These are phyloP conservation scores for Angomonas deanei DNA, from an alignment of 208 protist species.

Conservation along the genomic window DNA sequence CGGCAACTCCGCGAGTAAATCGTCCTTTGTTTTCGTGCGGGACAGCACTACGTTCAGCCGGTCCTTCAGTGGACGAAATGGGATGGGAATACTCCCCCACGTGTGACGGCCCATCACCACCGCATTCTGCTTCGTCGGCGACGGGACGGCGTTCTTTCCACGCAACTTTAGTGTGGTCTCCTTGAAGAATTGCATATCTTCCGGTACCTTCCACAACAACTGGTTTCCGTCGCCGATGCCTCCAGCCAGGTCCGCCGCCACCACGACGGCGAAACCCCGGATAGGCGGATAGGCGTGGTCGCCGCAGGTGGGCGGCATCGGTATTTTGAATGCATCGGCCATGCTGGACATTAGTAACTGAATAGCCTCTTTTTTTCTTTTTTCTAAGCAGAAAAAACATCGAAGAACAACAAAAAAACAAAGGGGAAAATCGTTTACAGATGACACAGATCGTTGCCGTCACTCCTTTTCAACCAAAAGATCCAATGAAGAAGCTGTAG, in stretches of 20 bases:
- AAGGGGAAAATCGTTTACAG: not conserved
- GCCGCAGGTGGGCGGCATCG: slow-evolving; percentile 50
- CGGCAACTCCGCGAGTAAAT: slow-evolving; percentile 36
- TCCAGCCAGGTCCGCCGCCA: slow-evolving; percentile 58
- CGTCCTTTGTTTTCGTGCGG: slow-evolving; percentile 29
- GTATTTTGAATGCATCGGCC: slow-evolving; percentile 51
- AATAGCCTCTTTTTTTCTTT: slow-evolving; percentile 7
- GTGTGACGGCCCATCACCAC: slow-evolving; percentile 97
- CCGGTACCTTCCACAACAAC: slow-evolving; percentile 83
- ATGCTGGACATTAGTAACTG: slow-evolving; percentile 4
- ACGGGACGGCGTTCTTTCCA: slow-evolving; percentile 34
- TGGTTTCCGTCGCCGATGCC: slow-evolving; percentile 79
- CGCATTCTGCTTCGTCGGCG: slow-evolving; percentile 73
- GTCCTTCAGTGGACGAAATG: slow-evolving; percentile 84
- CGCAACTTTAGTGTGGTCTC: slow-evolving; percentile 73
- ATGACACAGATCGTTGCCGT: too few species aligned
- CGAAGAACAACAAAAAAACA: not conserved
- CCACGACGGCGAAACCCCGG: slow-evolving; percentile 68
- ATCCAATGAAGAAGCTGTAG: too few species aligned
- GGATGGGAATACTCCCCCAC: slow-evolving; percentile 92
- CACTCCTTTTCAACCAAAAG: too few species aligned
- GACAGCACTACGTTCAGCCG: slow-evolving; percentile 93
- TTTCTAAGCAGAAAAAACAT: not conserved
- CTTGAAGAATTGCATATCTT: slow-evolving; percentile 87
- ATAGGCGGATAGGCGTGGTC: slow-evolving; percentile 39